Evolutionary conservation across 2,329 filamentous ascomycete species (phyloP).

Genomic region (Penicillium griseofulvum): DNA sequence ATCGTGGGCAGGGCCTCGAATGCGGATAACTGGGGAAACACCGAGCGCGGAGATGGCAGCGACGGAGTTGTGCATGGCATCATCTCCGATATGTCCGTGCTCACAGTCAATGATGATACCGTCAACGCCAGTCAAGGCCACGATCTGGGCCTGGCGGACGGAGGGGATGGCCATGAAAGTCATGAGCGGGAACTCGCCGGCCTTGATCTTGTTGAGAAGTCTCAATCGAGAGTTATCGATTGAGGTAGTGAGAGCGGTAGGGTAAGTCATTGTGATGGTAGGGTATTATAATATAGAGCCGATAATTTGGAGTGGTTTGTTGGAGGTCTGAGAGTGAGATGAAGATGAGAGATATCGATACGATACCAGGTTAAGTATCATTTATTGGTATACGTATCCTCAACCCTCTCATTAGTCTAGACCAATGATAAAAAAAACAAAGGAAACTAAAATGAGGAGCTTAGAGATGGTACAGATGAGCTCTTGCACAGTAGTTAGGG

Average conservation of each 20-base stretch:
- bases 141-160: slow-evolving; percentile 49
- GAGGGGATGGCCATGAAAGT: slow-evolving; percentile 52
- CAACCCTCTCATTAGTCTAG: background rate
- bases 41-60: slow-evolving; percentile 26
- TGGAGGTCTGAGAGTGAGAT: background rate
- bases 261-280: slow-evolving; percentile 19
- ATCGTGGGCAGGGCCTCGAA: slow-evolving; percentile 21
- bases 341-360: background rate
- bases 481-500: slow-evolving; percentile 3
- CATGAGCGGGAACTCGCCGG: slow-evolving; percentile 45
- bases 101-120: slow-evolving; percentile 57
- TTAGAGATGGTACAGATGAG: background rate
- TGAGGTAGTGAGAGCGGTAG: slow-evolving; percentile 32
- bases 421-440: background rate
- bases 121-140: slow-evolving; percentile 64
- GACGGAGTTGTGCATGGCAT: slow-evolving; percentile 29
- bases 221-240: slow-evolving; percentile 44
- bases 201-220: slow-evolving; percentile 46
- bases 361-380: background rate
- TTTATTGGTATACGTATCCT: background rate
- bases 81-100: slow-evolving; percentile 30
- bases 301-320: background rate
- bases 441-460: background rate
- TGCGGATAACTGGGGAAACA: slow-evolving; percentile 25
- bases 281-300: background rate